Base-by-base conservation (phyloP, 2,329 filamentous ascomycete genomes). In the Pseudogymnoascus sp. region DNA sequence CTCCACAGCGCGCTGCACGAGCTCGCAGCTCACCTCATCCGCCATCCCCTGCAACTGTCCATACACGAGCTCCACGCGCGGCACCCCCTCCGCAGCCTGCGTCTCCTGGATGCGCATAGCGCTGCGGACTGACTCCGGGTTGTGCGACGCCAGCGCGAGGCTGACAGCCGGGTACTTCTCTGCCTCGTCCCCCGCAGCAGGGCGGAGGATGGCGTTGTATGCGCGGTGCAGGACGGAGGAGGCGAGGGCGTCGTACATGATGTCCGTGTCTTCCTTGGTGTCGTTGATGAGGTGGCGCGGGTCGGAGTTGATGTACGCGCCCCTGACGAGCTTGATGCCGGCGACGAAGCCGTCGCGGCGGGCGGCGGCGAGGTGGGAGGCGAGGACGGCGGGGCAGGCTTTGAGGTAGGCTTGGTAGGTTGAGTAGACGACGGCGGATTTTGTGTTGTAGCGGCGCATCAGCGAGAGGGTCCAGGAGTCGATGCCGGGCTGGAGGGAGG, bases 41-140 rank as follows among this genome's bases (percentile, higher is more conserved):
- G 93, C 93, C 93, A 98, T 98, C 41, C 93, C 93, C 78, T 93
- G 89, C 0, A 97, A 83, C 77, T 97, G 93, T 2, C 89, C 89
- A 74, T 91, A 92, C 0, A 80, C 78, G 2, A 83, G 74, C 46
- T 82, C 78, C 2, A 74, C 75, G 22, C 73, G 72, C 38, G 74
- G 70, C 60, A 76, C 72, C 10, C 76, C 74, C 2, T 63, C 65
- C 6, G 76, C 70, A 62, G 74, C 65, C 37, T 72, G 70, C 70
- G 70, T 74, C 68, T 80, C 79, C 63, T 83, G 78, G 26, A 87
- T 75, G 11, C 76, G 77, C 24, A 82, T 81, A 12, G 83, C 83
- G 59, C 77, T 79, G 24, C 80, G 77, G 7, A 96, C 88, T 3
- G 89, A 90, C 41, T 83, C 82, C 59, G 84, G 83, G 72, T 96